Evolutionary conservation across 805 yeast species (phyloP).

Genomic region (Lachancea sp.): DNA sequence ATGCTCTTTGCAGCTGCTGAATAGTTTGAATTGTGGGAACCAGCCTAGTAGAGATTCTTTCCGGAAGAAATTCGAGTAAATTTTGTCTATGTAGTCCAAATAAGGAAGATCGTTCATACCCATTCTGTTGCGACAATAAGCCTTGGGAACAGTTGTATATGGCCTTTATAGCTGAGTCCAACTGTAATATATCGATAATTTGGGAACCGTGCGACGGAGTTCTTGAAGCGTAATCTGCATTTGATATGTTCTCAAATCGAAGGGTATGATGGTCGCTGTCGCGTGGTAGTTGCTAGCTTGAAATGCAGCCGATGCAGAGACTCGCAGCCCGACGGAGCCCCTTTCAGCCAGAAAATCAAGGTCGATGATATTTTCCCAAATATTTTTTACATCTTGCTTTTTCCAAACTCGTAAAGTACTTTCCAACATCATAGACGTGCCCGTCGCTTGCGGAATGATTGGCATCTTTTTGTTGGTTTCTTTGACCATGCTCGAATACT

Average conservation of each 20-base stretch:
- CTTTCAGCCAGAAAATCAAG: conserved; percentile 47
- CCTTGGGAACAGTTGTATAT: too few species aligned
- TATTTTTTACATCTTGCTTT: conserved; percentile 50
- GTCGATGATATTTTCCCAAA: conserved; percentile 69
- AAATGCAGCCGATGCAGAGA: conserved; percentile 35
- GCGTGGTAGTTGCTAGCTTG: conserved; percentile 38
- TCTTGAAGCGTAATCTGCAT: conserved; percentile 49
- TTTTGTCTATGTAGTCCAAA: not conserved
- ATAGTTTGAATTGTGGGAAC: not conserved
- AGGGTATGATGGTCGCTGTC: conserved; percentile 29
- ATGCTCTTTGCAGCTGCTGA: too few species aligned
- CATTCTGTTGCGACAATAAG: not conserved
- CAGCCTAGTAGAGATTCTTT: not conserved
- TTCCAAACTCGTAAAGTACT: conserved; percentile 50
- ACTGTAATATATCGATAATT: conserved; percentile 26
- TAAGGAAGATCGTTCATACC: not conserved
- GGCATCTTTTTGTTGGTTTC: conserved; percentile 36
- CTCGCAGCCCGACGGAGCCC: conserved; percentile 38
- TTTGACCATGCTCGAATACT: conserved; percentile 55
- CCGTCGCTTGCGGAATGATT: conserved; percentile 24
- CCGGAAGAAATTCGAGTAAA: not conserved
- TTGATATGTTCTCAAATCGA: conserved; percentile 45
- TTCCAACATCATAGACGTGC: conserved; percentile 28
- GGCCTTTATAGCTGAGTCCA: conserved; percentile 28
- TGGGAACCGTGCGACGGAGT: conserved; percentile 32